Base-by-base conservation (phyloP, 1,284 basidiomycete species). In the Phellopilus nigrolimitatus region DNA sequence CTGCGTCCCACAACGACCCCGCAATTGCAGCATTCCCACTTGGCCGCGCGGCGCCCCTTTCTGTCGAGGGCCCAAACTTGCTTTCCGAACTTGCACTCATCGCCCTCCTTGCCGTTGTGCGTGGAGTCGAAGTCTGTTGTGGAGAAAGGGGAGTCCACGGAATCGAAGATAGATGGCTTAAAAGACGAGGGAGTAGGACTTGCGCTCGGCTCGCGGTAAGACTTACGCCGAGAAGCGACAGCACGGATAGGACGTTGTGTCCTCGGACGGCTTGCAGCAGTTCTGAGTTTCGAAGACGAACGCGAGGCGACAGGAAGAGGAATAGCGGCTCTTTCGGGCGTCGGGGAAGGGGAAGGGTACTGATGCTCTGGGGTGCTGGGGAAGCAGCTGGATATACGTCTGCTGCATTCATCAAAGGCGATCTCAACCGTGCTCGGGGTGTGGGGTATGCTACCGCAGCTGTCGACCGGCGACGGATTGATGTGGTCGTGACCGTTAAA, bases 21-120 rank as follows among this genome's bases (percentile, higher is more conserved):
- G 13, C 52, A 54, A 15, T 10, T 37, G 15, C 6, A 19, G 25
- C 52, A 54, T 13, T 44, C 22, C 52, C 52, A 54, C 40, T 49
- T 54, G 17, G 25, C 25, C 19, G 40, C 27, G n/a, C 19, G 19
- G 3, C n/a, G 3, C 4, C 46, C 51, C n/a, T 24, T 34, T 27
- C 34, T 22, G 21, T 53, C 39, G 12, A 24, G 12, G 17, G 27
- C 45, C 45, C 34, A 43, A 5, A 53, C 37, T 6, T 19, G 30
- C 40, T 33, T 24, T 12, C 31, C 27, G 12, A 31, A 41, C 31
- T 43, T 31, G 22, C 39, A 37, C n/a, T 42, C 30, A 12, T 50
- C 48, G 21, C 22, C 17, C 24, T 43, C 19, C 19, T 31, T 31
- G 30, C 21, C 6, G 22, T 8, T 21, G 38, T 28, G 30, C 6